phyloP scores from a whole-genome alignment of 2,329 filamentous ascomycete genomes.

The Ophiostoma populinum region DNA sequence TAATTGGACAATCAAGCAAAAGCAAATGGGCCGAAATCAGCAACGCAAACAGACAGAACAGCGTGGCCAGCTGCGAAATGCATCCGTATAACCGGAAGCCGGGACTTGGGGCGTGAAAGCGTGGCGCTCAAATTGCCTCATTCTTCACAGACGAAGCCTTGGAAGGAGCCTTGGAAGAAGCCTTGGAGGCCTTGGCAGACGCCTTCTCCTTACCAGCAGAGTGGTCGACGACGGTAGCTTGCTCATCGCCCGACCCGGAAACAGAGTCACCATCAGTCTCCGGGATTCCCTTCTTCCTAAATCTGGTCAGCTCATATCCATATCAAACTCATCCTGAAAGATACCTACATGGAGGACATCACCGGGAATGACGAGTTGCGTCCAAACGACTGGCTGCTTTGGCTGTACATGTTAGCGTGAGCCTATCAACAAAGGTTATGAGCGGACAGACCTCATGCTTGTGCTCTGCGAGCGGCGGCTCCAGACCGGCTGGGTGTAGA shows the following conservation, averaged over 20 bases:
- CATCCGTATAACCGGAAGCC: too few relatives aligned
- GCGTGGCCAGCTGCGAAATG: too few relatives aligned
- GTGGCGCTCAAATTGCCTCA: slow-evolving; percentile 1
- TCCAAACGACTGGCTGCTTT: not conserved
- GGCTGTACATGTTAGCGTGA: not conserved
- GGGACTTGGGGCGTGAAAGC: too few relatives aligned
- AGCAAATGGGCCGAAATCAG: too few relatives aligned
- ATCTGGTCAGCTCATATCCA: too few relatives aligned
- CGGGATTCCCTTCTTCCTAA: slow-evolving; percentile 22
- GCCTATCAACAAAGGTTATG: not conserved
- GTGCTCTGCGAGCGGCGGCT: slow-evolving; percentile 16
- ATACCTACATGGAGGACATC: too few relatives aligned
- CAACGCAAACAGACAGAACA: too few relatives aligned
- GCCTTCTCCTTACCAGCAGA: slow-evolving; percentile 20
- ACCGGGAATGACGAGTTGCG: slow-evolving; percentile 3
- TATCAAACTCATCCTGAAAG: too few relatives aligned
- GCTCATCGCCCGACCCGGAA: slow-evolving; percentile 30
- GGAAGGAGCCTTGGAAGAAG: too few relatives aligned
- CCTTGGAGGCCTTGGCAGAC: slow-evolving; percentile 4
- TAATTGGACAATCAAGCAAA: too few relatives aligned
- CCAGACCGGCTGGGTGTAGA: slow-evolving; percentile 24
- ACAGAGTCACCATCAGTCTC: slow-evolving; percentile 25
- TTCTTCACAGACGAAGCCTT: slow-evolving; percentile 3
- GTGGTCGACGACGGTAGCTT: slow-evolving; percentile 35
- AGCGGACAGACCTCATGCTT: not conserved